phyloP scores from a whole-genome alignment of 2,329 filamentous ascomycete species.

The Talaromyces sp. region DNA sequence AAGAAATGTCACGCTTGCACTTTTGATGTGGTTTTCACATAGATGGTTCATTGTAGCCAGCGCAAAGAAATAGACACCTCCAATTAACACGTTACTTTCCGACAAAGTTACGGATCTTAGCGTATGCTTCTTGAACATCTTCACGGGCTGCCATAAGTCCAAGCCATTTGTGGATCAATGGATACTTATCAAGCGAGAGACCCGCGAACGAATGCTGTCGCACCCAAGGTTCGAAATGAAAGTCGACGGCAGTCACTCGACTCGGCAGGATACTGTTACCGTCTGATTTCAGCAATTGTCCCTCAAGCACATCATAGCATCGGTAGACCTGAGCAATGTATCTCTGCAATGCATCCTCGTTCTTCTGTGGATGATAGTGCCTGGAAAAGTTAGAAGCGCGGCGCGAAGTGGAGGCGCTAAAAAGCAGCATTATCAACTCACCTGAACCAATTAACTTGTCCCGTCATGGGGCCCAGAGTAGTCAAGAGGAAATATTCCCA shows the following conservation, averaged over 20 bases:
- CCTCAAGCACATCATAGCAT: constrained; percentile 48
- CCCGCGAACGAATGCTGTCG: constrained; percentile 42
- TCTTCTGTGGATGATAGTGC: constrained; percentile 43
- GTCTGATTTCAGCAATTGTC: constrained; percentile 42
- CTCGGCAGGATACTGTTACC: constrained; percentile 43
- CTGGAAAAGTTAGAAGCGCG: constrained; percentile 21
- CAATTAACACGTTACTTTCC: too few relatives aligned
- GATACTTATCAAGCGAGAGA: constrained; percentile 45
- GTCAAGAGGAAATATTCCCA: constrained; percentile 50
- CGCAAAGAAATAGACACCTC: too few relatives aligned
- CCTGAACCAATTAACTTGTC: constrained; percentile 46
- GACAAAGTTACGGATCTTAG: constrained; percentile 28
- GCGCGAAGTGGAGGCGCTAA: neutral
- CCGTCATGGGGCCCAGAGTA: constrained; percentile 47
- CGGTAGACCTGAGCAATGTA: constrained; percentile 46
- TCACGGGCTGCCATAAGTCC: constrained; percentile 36
- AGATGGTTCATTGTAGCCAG: too few relatives aligned
- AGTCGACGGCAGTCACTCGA: constrained; percentile 43
- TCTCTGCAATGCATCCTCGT: constrained; percentile 46
- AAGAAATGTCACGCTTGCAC: neutral
- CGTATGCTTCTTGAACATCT: constrained; percentile 47
- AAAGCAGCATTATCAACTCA: constrained; percentile 12
- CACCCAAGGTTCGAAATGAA: constrained; percentile 49
- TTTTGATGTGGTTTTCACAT: too few relatives aligned
- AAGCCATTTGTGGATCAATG: constrained; percentile 44